These are phyloP conservation scores for Epichloe scottii DNA, from an alignment of 2,329 filamentous ascomycete genomes.

Conservation along the genomic window DNA sequence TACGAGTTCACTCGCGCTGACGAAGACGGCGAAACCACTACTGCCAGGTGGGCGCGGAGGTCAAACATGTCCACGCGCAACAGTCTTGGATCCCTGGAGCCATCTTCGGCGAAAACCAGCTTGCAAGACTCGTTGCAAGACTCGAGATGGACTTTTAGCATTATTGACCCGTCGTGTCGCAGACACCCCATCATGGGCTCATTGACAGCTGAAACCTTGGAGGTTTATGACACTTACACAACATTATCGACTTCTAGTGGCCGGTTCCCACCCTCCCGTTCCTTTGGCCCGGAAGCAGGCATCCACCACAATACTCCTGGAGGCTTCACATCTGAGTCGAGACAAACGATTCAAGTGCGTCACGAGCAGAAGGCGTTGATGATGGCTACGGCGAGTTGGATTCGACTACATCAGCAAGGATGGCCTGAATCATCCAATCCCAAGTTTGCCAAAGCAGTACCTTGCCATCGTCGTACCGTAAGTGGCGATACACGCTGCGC, in stretches of 20 bases:
- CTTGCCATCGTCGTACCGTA: slow-evolving; percentile 14
- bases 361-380: slow-evolving; percentile 24
- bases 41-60: slow-evolving; percentile 57
- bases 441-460: slow-evolving; percentile 13
- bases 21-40: slow-evolving; percentile 43
- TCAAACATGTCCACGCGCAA: slow-evolving; percentile 11
- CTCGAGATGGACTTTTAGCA: slow-evolving; percentile 61
- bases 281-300: slow-evolving; percentile 15
- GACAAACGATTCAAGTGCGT: slow-evolving; percentile 18
- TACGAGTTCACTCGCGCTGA: slow-evolving; percentile 55
- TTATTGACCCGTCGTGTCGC: slow-evolving; percentile 55
- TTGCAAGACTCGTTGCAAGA: slow-evolving; percentile 22
- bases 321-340: slow-evolving; percentile 14
- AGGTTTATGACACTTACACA: slow-evolving; percentile 57
- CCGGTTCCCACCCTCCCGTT: slow-evolving; percentile 33
- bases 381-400: slow-evolving; percentile 26
- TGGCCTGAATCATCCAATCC: slow-evolving; percentile 22
- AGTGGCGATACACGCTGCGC: slow-evolving; percentile 2
- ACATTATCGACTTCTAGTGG: slow-evolving; percentile 37
- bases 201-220: slow-evolving; percentile 49
- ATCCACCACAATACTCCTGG: slow-evolving; percentile 11
- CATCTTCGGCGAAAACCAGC: slow-evolving; percentile 11
- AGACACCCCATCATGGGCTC: slow-evolving; percentile 65
- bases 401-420: slow-evolving; percentile 23
- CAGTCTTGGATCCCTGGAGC: slow-evolving; percentile 9